Evolutionary conservation across 345 rosid genomes (phyloP).

Genomic region (Linum trigynum): DNA sequence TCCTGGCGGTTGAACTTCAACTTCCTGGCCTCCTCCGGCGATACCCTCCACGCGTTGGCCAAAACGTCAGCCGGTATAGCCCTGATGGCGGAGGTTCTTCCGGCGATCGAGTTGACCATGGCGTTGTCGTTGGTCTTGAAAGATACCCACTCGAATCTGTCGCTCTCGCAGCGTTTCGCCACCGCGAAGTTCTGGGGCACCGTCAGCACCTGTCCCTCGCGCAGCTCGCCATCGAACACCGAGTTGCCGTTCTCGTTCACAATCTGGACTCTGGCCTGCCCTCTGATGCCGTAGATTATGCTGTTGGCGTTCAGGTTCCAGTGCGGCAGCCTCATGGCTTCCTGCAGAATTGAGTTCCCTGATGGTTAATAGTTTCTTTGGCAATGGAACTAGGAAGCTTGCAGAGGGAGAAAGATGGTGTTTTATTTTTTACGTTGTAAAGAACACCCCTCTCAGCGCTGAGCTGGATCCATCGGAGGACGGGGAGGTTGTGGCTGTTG

Average conservation of each 20-base stretch:
- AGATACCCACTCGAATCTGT: conserved; percentile 51
- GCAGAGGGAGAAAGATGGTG: neutral
- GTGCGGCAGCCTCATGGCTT: conserved; percentile 50
- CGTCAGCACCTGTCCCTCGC: conserved; percentile 45
- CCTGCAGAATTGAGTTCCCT: conserved; percentile 25
- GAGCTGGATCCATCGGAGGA: conserved; percentile 41
- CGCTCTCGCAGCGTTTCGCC: conserved; percentile 34
- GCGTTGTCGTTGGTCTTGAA: conserved; percentile 61
- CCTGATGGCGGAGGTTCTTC: conserved; percentile 41
- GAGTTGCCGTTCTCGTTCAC: conserved; percentile 45
- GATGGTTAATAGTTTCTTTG: no score
- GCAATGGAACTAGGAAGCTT: no score
- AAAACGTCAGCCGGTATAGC: conserved; percentile 49
- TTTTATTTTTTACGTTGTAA: conserved; percentile 15
- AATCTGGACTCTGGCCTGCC: conserved; percentile 44
- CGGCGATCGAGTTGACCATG: conserved; percentile 35
- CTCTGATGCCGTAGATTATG: conserved; percentile 47
- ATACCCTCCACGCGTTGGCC: conserved; percentile 36
- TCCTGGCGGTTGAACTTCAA: conserved; percentile 41
- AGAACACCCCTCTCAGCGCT: conserved; percentile 49
- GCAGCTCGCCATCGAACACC: conserved; percentile 41
- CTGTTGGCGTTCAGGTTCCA: conserved; percentile 57
- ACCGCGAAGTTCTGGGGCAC: conserved; percentile 64
- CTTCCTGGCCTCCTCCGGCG: conserved; percentile 45
- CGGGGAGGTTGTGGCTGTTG: conserved; percentile 56